Conservation (phyloP, 257 asterid genomes). For the Solanum etuberosum region DNA sequence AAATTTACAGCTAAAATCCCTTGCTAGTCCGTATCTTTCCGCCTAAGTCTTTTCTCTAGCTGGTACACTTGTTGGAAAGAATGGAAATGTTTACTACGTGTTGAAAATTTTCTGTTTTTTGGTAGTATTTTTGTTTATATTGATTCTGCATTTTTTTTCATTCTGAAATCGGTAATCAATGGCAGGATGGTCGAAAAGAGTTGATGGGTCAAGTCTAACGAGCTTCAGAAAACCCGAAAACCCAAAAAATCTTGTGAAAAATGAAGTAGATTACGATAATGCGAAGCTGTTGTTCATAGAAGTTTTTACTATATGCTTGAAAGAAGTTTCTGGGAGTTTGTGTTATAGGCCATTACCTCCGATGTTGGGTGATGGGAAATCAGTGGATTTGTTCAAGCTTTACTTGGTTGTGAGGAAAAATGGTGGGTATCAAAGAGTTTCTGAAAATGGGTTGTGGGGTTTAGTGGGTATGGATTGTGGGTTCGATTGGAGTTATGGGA, state of each 20-base stretch:
- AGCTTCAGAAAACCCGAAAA: constrained; percentile 5
- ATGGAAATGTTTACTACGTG: not conserved
- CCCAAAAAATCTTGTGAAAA: not conserved
- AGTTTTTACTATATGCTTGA: constrained; percentile 16
- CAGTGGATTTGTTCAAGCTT: constrained; percentile 48
- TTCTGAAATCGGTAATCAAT: constrained; percentile 22
- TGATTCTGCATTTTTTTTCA: not conserved
- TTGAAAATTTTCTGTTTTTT: not conserved
- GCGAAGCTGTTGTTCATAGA: not conserved
- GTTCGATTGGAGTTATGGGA: constrained; percentile 12
- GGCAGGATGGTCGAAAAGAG: constrained; percentile 56
- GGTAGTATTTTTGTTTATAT: not conserved
- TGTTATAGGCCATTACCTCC: constrained; percentile 45
- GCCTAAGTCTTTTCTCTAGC: not conserved
- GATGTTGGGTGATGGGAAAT: constrained; percentile 36
- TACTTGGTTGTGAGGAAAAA: constrained; percentile 26
- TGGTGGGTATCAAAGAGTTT: constrained; percentile 32
- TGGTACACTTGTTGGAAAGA: not conserved
- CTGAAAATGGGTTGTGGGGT: constrained; percentile 21
- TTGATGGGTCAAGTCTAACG: constrained; percentile 27
- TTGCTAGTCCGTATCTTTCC: not conserved
- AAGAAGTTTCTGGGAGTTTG: constrained; percentile 15
- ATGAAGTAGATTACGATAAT: not conserved
- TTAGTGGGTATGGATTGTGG: constrained; percentile 46
- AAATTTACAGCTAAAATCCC: not conserved